These are phyloP conservation scores for Mangifera indica DNA, from an alignment of 345 rosid species.

Conservation along the genomic window DNA sequence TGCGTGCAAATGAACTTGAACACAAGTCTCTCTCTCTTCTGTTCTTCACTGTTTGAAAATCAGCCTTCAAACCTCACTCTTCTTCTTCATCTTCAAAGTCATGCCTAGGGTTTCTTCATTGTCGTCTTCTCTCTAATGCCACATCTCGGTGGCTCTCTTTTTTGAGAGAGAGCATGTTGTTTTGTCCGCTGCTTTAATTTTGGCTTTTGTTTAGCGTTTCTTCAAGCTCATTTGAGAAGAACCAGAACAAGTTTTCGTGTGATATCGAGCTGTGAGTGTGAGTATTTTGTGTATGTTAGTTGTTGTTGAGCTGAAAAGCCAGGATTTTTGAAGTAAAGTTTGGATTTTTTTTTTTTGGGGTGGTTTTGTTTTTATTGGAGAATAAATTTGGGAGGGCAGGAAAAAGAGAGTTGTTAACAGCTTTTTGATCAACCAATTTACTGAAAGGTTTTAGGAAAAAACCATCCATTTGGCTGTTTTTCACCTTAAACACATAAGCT, in stretches of 20 bases:
- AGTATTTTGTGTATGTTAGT: not conserved
- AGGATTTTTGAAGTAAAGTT: not conserved
- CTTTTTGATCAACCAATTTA: slow-evolving; percentile 17
- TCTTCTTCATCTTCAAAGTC: not conserved
- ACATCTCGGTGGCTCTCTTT: slow-evolving; percentile 36
- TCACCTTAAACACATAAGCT: not conserved
- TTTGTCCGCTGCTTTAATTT: not conserved
- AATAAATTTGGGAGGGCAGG: slow-evolving; percentile 1
- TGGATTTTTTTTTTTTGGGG: not conserved
- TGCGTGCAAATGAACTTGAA: slow-evolving; percentile 60
- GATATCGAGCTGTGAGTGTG: slow-evolving; percentile 9
- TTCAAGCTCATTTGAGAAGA: slow-evolving; percentile 2
- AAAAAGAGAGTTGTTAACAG: slow-evolving; percentile 10
- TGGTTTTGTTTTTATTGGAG: not conserved
- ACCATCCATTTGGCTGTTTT: slow-evolving; percentile 27
- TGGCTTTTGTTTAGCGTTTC: not conserved
- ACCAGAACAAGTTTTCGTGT: not conserved
- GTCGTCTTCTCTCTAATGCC: slow-evolving; percentile 34
- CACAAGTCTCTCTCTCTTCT: slow-evolving; percentile 28
- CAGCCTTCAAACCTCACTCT: slow-evolving; percentile 44
- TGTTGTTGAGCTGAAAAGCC: slow-evolving; percentile 6
- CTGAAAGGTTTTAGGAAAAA: not conserved
- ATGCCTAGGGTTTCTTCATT: slow-evolving; percentile 39
- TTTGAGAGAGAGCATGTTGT: slow-evolving; percentile 38
- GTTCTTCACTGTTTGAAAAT: slow-evolving; percentile 31